These are phyloP conservation scores for Rhodotorula sp. DNA, from an alignment of 1,284 basidiomycete genomes.

Conservation along the genomic window DNA sequence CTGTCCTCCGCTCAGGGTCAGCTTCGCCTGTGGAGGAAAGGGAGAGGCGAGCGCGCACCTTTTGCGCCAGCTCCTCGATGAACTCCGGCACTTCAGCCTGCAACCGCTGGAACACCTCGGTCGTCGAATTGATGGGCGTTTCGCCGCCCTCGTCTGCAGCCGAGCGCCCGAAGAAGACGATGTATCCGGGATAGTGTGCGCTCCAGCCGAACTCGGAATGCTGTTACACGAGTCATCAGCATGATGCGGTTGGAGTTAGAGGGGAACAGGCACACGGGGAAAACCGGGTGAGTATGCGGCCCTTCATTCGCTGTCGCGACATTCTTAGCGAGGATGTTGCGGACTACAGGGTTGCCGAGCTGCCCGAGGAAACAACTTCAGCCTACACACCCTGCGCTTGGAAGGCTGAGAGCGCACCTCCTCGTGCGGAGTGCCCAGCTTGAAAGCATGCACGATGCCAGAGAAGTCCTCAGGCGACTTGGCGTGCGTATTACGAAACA, in stretches of 20 bases:
- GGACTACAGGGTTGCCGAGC: constrained; percentile 19
- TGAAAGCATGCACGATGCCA: constrained; percentile 7
- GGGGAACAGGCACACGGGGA: not conserved
- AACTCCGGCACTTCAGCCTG: constrained; percentile 8
- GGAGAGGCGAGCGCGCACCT: not conserved
- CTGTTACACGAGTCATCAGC: not conserved
- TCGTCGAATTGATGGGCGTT: constrained; percentile 13
- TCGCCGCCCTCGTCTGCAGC: constrained; percentile 1
- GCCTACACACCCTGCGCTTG: not conserved
- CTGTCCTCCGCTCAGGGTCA: not conserved
- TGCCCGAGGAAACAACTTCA: not conserved
- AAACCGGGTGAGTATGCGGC: not conserved
- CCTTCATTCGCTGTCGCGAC: constrained; percentile 18
- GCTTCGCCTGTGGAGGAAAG: too few species aligned
- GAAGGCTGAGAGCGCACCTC: not conserved
- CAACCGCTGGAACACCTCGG: constrained; percentile 8
- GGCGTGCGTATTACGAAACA: constrained; percentile 10
- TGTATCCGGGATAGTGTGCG: constrained; percentile 8
- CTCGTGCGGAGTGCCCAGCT: constrained; percentile 7
- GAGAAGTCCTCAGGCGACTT: constrained; percentile 7
- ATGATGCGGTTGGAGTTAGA: not conserved
- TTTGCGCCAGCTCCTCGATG: constrained; percentile 7
- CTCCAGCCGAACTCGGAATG: constrained; percentile 14
- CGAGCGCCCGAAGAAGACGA: constrained; percentile 8
- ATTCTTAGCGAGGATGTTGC: constrained; percentile 8